Evolutionary conservation across 2,329 filamentous ascomycete species (phyloP).

Genomic region (Alternaria sp.): DNA sequence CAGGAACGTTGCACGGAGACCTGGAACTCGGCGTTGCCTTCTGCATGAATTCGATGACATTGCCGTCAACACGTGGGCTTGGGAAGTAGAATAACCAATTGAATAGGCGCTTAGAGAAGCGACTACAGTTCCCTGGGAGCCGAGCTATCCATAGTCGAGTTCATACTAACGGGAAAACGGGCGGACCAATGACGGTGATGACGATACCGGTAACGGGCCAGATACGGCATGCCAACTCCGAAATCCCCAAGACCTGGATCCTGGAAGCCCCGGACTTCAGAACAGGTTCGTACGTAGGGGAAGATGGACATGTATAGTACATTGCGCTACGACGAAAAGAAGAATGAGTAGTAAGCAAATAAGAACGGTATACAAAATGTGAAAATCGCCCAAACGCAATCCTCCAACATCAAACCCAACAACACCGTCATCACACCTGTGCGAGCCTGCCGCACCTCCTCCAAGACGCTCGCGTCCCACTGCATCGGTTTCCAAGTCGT

Average conservation of each 20-base stretch:
- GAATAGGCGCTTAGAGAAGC: background rate
- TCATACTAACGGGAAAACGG: background rate
- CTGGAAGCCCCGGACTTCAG: background rate
- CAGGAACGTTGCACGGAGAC: conserved; percentile 9
- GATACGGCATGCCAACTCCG: background rate
- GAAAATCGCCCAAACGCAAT: background rate
- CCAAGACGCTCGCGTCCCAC: background rate
- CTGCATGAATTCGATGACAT: background rate
- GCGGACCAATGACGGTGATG: background rate
- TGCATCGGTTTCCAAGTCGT: background rate
- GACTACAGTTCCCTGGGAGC: background rate
- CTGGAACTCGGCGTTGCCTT: conserved; percentile 20
- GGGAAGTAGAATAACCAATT: background rate
- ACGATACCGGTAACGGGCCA: background rate
- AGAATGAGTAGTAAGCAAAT: background rate
- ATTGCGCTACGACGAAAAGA: background rate
- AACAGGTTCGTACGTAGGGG: background rate
- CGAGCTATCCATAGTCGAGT: background rate
- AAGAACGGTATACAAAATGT: background rate
- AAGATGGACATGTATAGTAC: background rate
- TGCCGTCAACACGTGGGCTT: conserved; percentile 16
- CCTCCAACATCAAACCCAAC: background rate
- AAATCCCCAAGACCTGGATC: conserved; percentile 4
- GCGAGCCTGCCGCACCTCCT: background rate
- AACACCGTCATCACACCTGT: background rate